phyloP scores from a whole-genome alignment of 495 filamentous ascomycete species.

The Achaetomiella virescens region DNA sequence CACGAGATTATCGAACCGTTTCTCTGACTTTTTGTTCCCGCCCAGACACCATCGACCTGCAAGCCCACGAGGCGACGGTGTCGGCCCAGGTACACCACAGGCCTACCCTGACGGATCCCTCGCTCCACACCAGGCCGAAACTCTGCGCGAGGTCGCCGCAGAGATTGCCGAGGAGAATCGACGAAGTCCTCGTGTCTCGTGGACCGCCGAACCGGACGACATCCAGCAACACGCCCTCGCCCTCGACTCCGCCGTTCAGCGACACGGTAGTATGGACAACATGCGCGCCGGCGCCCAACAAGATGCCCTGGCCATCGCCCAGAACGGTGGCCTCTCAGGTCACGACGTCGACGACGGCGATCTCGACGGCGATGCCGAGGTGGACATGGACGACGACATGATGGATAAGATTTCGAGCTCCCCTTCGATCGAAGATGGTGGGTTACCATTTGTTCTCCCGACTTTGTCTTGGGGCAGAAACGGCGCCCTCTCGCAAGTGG shows the following conservation, averaged over 20 bases:
- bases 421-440: slow-evolving; percentile 98
- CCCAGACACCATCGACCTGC: slow-evolving; percentile 90
- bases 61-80: slow-evolving; percentile 64
- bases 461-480: slow-evolving; percentile 33
- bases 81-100: slow-evolving; percentile 70
- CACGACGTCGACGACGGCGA: slow-evolving; percentile 64
- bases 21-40: slow-evolving; percentile 20
- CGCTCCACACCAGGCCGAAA: slow-evolving; percentile 79
- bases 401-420: slow-evolving; percentile 98
- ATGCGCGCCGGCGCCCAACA: slow-evolving; percentile 39
- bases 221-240: slow-evolving; percentile 30
- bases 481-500: slow-evolving; percentile 35
- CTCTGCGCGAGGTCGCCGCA: slow-evolving; percentile 70
- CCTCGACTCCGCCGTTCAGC: slow-evolving; percentile 8
- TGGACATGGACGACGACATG: slow-evolving; percentile 78
- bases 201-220: slow-evolving; percentile 45
- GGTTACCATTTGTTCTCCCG: slow-evolving; percentile 42
- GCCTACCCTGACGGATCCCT: slow-evolving; percentile 44
- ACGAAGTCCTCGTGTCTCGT: slow-evolving; percentile 47
- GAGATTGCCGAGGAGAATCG: slow-evolving; percentile 62
- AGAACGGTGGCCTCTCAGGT: slow-evolving; percentile 46
- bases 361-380: slow-evolving; percentile 59
- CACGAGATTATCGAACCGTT: slow-evolving; percentile 1
- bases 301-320: slow-evolving; percentile 48
- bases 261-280: slow-evolving; percentile 18